Percentiles rank a stretch among this genome's conserved stretches.
Conservation (phyloP, 78 protist species). For the Anaeramoeba flamelloides region DNA sequence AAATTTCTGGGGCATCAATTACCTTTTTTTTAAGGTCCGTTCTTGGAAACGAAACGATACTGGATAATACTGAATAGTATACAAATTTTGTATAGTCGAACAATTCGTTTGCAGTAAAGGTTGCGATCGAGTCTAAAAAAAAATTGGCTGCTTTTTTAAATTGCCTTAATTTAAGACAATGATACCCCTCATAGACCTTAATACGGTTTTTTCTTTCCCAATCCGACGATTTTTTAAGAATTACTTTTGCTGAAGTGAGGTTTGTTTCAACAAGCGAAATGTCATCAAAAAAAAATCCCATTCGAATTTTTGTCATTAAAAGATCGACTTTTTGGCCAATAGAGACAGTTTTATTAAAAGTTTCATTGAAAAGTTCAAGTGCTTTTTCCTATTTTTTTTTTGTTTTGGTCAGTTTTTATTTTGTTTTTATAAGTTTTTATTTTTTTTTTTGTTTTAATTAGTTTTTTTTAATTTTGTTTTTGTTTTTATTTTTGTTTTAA, state of each 20-base stretch:
- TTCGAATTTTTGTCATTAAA: slow-evolving; percentile 46
- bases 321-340: slow-evolving; percentile 72
- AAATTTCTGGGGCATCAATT: slow-evolving; percentile 75
- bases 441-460: no score
- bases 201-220: slow-evolving; percentile 93
- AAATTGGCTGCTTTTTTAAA: slow-evolving; percentile 57
- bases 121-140: slow-evolving; percentile 56
- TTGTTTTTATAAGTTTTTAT: no score
- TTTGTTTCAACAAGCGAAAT: slow-evolving; percentile 23
- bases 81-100: slow-evolving; percentile 48
- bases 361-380: slow-evolving; percentile 18
- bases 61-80: slow-evolving; percentile 43
- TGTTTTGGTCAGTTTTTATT: no score
- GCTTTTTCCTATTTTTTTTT: slow-evolving; percentile 60
- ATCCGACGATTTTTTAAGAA: slow-evolving; percentile 73
- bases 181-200: slow-evolving; percentile 75
- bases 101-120: slow-evolving; percentile 59
- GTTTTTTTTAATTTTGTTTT: no score
- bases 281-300: slow-evolving; percentile 71
- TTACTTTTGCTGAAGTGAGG: slow-evolving; percentile 48
- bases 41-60: slow-evolving; percentile 52
- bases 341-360: slow-evolving; percentile 67
- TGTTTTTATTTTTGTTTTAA: no score
- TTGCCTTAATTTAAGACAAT: slow-evolving; percentile 44
- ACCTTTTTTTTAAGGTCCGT: slow-evolving; percentile 31